phyloP scores from a whole-genome alignment of 1,284 basidiomycete species.

The Veloporphyrellus conicus region DNA sequence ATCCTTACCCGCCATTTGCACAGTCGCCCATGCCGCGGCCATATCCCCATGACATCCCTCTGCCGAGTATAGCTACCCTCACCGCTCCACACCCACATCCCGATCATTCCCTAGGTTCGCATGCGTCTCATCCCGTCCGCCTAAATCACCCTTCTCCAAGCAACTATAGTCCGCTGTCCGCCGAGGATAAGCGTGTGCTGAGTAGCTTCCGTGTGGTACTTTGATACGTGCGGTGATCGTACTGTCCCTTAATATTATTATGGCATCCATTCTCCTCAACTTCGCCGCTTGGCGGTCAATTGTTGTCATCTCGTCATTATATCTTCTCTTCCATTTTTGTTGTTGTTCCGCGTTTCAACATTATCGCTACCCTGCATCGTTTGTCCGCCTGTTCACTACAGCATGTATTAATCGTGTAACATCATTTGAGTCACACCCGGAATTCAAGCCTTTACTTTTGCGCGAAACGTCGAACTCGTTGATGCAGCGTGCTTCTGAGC shows the following conservation, averaged over 20 bases:
- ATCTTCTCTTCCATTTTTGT: not conserved
- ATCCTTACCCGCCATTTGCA: conserved; percentile 24
- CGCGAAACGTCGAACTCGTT: not conserved
- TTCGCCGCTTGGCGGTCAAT: not conserved
- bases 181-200: conserved; percentile 55
- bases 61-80: conserved; percentile 26
- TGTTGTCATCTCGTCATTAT: not conserved
- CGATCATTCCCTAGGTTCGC: conserved; percentile 24
- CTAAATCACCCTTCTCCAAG: conserved; percentile 28
- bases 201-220: conserved; percentile 53
- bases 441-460: not conserved
- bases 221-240: conserved; percentile 22
- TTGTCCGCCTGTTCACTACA: not conserved
- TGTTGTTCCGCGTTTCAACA: not conserved
- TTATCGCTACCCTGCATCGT: conserved; percentile 6
- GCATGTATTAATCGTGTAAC: conserved; percentile 1
- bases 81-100: conserved; percentile 20
- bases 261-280: not conserved
- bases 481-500: not conserved
- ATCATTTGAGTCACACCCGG: not conserved
- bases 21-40: conserved; percentile 10
- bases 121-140: conserved; percentile 21
- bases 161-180: conserved; percentile 48
- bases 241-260: conserved; percentile 13
- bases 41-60: conserved; percentile 13